A percentile compares a stretch with the other conserved stretches of the same genome.
Conservation (phyloP, 139 green algal genomes). For the Chlorella vulgaris region DNA sequence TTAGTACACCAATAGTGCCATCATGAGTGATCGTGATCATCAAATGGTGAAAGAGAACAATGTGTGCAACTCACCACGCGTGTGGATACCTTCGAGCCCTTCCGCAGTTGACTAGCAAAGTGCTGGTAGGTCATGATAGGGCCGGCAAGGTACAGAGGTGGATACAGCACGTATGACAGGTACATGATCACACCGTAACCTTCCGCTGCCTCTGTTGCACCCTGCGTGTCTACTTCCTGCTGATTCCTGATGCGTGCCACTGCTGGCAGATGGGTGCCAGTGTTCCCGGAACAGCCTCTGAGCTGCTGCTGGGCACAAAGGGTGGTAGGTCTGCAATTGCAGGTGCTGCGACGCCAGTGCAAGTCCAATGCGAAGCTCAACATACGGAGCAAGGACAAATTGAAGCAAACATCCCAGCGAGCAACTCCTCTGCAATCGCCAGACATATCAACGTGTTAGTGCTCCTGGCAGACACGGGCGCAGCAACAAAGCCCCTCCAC, state of each 20-base stretch:
- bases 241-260: neutral
- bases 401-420: conserved; percentile 93
- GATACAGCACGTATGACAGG: conserved; percentile 84
- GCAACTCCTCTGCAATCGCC: conserved; percentile 51
- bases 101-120: conserved; percentile 76
- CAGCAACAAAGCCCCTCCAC: neutral
- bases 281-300: no score
- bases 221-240: no score
- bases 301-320: neutral
- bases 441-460: neutral
- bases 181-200: conserved; percentile 58
- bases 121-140: conserved; percentile 87
- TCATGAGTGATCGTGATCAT: neutral
- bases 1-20: neutral
- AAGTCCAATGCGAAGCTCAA: conserved; percentile 84
- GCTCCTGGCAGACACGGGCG: neutral
- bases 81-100: neutral
- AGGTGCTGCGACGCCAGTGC: conserved; percentile 61
- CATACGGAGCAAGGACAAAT: conserved; percentile 83
- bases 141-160: conserved; percentile 92
- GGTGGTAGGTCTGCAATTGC: neutral
- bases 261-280: no score
- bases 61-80: neutral
- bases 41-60: no score
- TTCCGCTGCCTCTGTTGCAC: neutral